Conservation (phyloP, 2,329 filamentous ascomycete genomes). For the Fusarium tjaetaba region DNA sequence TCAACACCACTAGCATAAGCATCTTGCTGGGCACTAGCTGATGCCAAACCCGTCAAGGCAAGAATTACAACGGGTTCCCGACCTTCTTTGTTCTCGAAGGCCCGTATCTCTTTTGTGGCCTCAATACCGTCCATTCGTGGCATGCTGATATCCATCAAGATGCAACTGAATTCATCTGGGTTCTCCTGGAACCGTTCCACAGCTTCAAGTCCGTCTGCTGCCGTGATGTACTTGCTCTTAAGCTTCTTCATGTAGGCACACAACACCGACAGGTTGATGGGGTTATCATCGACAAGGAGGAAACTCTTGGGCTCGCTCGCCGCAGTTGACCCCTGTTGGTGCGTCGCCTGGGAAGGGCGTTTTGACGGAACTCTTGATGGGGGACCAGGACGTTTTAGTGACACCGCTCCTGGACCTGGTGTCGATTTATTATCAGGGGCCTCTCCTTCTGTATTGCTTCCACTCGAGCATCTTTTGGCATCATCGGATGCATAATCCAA, state of each 20-base stretch:
- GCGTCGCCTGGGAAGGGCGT: neutral
- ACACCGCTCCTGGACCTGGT: neutral
- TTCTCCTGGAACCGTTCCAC: slow-evolving; percentile 43
- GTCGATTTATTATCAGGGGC: neutral
- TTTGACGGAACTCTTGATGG: neutral
- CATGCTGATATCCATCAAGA: slow-evolving; percentile 65
- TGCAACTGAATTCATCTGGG: slow-evolving; percentile 42
- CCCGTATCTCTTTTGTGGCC: slow-evolving; percentile 59
- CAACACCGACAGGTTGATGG: slow-evolving; percentile 37
- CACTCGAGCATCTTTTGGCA: neutral
- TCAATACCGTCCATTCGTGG: slow-evolving; percentile 64
- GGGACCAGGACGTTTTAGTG: slow-evolving; percentile 2
- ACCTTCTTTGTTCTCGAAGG: slow-evolving; percentile 56
- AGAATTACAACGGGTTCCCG: slow-evolving; percentile 58
- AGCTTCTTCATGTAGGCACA: slow-evolving; percentile 49
- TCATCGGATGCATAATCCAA: neutral
- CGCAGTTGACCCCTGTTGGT: neutral
- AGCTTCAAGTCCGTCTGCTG: slow-evolving; percentile 49
- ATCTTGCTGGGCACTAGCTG: slow-evolving; percentile 59
- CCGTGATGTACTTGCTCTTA: slow-evolving; percentile 42
- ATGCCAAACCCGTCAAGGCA: slow-evolving; percentile 63
- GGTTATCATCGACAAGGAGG: slow-evolving; percentile 37
- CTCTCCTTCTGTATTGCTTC: neutral
- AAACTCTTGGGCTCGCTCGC: slow-evolving; percentile 12
- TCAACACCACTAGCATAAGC: slow-evolving; percentile 64